A percentile compares a stretch with the other conserved stretches of the same genome.
Conservation (phyloP, 192 early-diverging fungal genomes). For the Phycomyces blakesleeanus region DNA sequence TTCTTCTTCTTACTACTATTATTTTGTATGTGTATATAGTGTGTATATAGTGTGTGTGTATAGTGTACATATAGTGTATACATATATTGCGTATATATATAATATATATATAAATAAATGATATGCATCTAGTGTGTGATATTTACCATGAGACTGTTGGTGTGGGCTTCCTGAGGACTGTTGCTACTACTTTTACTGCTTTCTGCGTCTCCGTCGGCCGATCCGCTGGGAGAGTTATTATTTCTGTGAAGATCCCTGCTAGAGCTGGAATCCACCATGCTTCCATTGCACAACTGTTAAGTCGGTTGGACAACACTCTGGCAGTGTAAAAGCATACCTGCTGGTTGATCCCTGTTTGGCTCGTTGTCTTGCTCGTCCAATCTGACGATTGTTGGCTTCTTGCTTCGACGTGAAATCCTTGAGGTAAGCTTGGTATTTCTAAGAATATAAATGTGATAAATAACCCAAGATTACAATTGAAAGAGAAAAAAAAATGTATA, state of each 20-base stretch:
- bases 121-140: too few species aligned
- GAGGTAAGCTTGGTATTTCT: conserved; percentile 35
- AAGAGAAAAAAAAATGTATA: too few species aligned
- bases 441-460: neutral
- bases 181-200: too few species aligned
- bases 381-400: conserved; percentile 17
- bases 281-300: conserved; percentile 6
- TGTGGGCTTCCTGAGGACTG: too few species aligned
- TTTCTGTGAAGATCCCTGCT: conserved; percentile 15
- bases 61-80: too few species aligned
- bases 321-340: conserved; percentile 4
- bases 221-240: conserved; percentile 5
- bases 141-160: too few species aligned
- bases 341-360: conserved; percentile 15
- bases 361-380: conserved; percentile 16
- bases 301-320: too few species aligned
- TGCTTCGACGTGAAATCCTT: conserved; percentile 35
- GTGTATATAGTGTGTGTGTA: too few species aligned
- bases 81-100: too few species aligned
- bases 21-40: too few species aligned
- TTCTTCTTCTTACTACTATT: too few species aligned
- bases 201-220: neutral
- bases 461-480: neutral
- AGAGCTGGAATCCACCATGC: conserved; percentile 23
- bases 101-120: too few species aligned